Evolutionary conservation across 176 grass and related monocot species (phyloP).

Genomic region (Miscanthus lutarioriparius): DNA sequence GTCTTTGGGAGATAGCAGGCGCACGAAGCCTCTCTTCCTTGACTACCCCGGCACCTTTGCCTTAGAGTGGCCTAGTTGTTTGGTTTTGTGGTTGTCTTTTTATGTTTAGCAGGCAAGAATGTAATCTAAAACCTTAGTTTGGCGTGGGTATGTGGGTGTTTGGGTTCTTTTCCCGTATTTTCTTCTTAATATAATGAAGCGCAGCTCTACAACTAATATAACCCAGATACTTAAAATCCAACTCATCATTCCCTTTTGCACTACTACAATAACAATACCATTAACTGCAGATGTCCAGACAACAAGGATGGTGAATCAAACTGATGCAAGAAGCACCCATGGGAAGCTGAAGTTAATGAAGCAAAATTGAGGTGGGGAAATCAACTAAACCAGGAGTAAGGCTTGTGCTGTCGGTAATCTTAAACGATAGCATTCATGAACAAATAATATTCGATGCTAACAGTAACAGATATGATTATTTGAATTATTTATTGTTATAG

Average conservation of each 20-base stretch:
- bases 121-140: no score
- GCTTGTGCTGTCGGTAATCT: background rate
- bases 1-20: no score
- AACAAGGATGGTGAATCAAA: background rate
- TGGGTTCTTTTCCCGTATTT: no score
- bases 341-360: conserved; percentile 18
- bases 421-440: background rate
- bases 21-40: no score
- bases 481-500: background rate
- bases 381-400: background rate
- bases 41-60: no score
- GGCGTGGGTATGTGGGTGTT: no score
- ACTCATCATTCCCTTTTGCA: background rate
- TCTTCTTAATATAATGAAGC: no score
- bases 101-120: no score
- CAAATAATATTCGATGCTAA: background rate
- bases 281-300: background rate
- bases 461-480: conserved; percentile 6
- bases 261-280: background rate
- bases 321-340: background rate
- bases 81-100: no score
- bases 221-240: background rate
- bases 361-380: background rate
- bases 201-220: background rate
- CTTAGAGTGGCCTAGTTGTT: no score